These are phyloP conservation scores for Boechera divaricarpa DNA, from an alignment of 345 rosid genomes.

Conservation along the genomic window DNA sequence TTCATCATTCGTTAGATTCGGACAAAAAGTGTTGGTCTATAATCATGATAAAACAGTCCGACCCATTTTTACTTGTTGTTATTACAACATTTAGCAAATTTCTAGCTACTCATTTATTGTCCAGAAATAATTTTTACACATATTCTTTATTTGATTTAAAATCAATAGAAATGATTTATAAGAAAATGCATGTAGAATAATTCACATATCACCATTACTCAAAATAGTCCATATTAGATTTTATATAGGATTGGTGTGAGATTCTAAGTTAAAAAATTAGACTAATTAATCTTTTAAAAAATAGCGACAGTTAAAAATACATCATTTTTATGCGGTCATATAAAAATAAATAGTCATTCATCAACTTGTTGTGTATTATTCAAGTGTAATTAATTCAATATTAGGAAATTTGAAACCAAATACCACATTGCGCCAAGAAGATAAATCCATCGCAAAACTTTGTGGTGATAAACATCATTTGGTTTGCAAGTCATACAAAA, in stretches of 20 bases:
- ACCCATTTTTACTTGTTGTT: slow-evolving; percentile 36
- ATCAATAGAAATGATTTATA: neutral
- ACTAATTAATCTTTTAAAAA: neutral
- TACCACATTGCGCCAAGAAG: slow-evolving; percentile 1
- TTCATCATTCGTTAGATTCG: slow-evolving; percentile 48
- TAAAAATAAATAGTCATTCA: neutral
- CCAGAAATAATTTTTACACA: neutral
- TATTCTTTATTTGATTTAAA: slow-evolving; percentile 9
- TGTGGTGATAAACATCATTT: neutral
- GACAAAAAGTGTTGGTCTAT: slow-evolving; percentile 49
- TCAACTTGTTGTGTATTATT: neutral
- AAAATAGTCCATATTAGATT: neutral
- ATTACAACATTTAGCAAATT: slow-evolving; percentile 42
- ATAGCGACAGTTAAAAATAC: neutral
- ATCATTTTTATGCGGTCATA: neutral
- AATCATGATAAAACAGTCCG: slow-evolving; percentile 40
- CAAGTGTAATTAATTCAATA: neutral
- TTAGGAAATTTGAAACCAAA: neutral
- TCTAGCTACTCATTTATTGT: slow-evolving; percentile 35
- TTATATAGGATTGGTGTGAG: neutral
- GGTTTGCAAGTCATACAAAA: neutral
- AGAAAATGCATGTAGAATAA: neutral
- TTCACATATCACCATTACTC: neutral
- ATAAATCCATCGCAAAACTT: neutral
- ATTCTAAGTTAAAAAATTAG: neutral